A percentile compares a stretch with the other conserved stretches of the same genome.
Conservation (phyloP, 192 early-diverging fungal genomes). For the Gamsiella multidivaricata region DNA sequence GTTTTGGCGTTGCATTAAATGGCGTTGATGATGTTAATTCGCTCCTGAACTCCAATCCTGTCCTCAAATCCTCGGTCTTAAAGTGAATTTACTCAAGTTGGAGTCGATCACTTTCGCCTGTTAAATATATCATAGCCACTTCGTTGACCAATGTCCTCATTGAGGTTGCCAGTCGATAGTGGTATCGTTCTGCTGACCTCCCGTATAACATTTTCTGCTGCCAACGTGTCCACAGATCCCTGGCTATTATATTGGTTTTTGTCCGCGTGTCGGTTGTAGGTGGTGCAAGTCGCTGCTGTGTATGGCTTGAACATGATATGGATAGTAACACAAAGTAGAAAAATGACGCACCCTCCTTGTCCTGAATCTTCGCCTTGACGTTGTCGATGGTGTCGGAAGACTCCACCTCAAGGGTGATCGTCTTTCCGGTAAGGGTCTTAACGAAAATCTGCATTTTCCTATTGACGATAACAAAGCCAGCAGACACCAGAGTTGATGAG, state of each 20-base stretch:
- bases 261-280: too few relatives aligned
- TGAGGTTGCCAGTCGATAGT: too few relatives aligned
- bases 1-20: too few relatives aligned
- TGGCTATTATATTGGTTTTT: too few relatives aligned
- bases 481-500: not conserved
- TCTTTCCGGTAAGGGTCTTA: conserved; percentile 89
- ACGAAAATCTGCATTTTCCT: conserved; percentile 87
- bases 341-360: conserved; percentile 85
- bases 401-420: conserved; percentile 92
- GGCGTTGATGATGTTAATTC: too few relatives aligned
- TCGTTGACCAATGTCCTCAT: too few relatives aligned
- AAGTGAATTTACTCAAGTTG: not conserved
- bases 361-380: conserved; percentile 96
- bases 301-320: not conserved
- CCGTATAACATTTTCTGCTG: too few relatives aligned
- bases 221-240: too few relatives aligned
- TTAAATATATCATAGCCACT: too few relatives aligned
- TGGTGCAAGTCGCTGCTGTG: not conserved
- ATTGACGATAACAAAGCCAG: not conserved
- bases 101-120: too few relatives aligned
- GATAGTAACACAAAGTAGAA: not conserved
- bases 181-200: too few relatives aligned
- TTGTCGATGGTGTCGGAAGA: conserved; percentile 92
- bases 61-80: not conserved
- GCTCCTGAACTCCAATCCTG: too few relatives aligned